These are phyloP conservation scores for Epicoccum sorghinum DNA, from an alignment of 2,329 filamentous ascomycete species.

Conservation along the genomic window DNA sequence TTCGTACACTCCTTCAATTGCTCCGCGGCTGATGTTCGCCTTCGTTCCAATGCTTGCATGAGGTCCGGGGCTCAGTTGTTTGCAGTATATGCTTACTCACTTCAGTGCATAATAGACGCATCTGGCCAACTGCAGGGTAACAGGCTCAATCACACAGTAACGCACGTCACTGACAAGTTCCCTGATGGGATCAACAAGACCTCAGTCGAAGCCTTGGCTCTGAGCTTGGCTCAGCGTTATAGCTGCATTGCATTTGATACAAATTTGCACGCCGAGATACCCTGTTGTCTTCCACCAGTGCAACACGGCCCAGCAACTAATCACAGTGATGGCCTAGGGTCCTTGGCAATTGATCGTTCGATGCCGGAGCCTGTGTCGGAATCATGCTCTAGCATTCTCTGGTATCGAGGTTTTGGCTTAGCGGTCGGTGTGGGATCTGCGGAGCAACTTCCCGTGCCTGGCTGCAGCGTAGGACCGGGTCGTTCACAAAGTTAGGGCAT, in stretches of 20 bases:
- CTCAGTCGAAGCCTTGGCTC: not conserved
- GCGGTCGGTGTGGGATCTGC: too few species aligned
- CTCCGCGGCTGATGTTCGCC: not conserved
- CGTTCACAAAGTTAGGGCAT: not conserved
- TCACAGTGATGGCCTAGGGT: not conserved
- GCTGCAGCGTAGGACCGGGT: too few species aligned
- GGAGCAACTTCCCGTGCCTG: too few species aligned
- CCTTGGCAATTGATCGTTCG: not conserved
- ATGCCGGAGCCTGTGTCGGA: too few species aligned
- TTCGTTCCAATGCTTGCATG: not conserved
- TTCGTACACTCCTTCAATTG: not conserved
- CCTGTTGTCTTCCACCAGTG: conserved; percentile 5
- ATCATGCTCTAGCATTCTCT: too few species aligned
- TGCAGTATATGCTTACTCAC: not conserved
- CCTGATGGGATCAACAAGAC: not conserved
- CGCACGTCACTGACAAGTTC: not conserved
- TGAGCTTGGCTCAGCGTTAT: not conserved
- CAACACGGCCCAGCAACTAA: not conserved
- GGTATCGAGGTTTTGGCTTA: not conserved
- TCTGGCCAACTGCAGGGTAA: not conserved
- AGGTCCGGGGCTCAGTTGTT: not conserved
- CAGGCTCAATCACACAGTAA: too few species aligned
- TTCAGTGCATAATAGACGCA: not conserved
- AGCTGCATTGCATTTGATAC: not conserved
- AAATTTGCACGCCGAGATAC: not conserved